Evolutionary conservation across 495 filamentous ascomycete genomes (phyloP), one percentile per base, ranked within the genome.

Genomic region (Daldinia concentrica): DNA sequence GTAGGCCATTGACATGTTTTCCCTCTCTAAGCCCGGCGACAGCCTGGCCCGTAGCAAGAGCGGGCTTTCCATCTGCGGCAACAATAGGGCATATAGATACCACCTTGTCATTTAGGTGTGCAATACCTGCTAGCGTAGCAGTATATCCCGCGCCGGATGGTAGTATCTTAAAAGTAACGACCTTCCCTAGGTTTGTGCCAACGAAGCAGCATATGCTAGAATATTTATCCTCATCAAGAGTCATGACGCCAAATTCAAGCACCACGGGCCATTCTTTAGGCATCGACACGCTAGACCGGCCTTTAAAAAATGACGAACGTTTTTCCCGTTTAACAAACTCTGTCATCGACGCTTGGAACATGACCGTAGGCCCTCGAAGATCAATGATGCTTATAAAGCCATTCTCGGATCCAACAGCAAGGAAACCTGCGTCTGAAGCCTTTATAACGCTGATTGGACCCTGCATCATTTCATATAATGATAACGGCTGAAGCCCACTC

Each of bases 221-320:
- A 74, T 97, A 99, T 68, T 92, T 90, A 79, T 98, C 95, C 0
- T 91, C 92, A 50, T 98, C 95, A 19, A 97, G 82, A 12, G 91
- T 95, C 89, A 99, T 90, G 30, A 98, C 92, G 64, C 92, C 93
- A 82, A 98, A 99, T 78, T 97, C 92, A 11, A 98, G 85, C 41
- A 80, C 82, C 6, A 90, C 92, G 30, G 89, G 88, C 89, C 89
- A 97, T 76, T 96, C 95, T 58, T 86, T 79, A 17, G 51, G 60
- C 4, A 79, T 78, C 30, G 86, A 78, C 17, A 79, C 80, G 58
- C 84, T 86, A 54, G 70, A 76, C 39, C 77, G 73, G 9, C 76
- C 59, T 43, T 79, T 80, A 32, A 87, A 77, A 45, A 97, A 90
- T 60, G 91, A 92, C 30, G 86, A 81, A 11, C 90, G 87, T 77